Evolutionary conservation across 2,329 filamentous ascomycete species (phyloP).

Genomic region (Colletotrichum agaves): DNA sequence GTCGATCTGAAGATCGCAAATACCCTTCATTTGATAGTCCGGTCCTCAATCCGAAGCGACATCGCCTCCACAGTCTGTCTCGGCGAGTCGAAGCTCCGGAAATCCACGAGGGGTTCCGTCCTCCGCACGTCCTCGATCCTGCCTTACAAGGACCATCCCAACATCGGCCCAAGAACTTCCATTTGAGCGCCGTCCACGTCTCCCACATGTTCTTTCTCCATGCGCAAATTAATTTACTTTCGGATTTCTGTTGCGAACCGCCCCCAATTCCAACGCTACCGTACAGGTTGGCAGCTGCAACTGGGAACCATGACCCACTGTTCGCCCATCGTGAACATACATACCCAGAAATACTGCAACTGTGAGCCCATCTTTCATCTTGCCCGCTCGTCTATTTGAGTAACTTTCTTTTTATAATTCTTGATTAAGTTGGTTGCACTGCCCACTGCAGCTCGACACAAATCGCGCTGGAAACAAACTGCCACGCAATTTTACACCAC

Average conservation of each 20-base stretch:
- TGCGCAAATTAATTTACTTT: slow-evolving; percentile 6
- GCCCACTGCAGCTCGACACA: neutral
- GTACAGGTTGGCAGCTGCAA: slow-evolving; percentile 1
- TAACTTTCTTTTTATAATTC: neutral
- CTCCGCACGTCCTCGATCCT: neutral
- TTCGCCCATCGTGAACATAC: neutral
- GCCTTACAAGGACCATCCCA: slow-evolving; percentile 15
- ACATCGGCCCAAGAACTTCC: slow-evolving; percentile 1
- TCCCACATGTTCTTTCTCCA: neutral
- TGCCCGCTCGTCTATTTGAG: neutral
- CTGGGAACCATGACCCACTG: neutral
- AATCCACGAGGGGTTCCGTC: neutral
- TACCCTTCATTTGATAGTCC: neutral
- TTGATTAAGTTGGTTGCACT: neutral
- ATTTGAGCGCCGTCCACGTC: neutral
- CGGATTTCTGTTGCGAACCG: neutral
- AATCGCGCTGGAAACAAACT: neutral
- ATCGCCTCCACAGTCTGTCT: neutral
- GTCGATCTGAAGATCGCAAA: slow-evolving; percentile 28
- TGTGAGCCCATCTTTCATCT: slow-evolving; percentile 3
- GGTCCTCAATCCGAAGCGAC: neutral
- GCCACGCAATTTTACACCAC: too few species aligned
- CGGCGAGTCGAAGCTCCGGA: slow-evolving; percentile 1
- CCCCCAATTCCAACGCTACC: neutral
- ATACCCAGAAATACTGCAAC: slow-evolving; percentile 5